These are phyloP conservation scores for Helicostylum pulchrum DNA, from an alignment of 192 early-diverging fungal genomes.

Conservation along the genomic window DNA sequence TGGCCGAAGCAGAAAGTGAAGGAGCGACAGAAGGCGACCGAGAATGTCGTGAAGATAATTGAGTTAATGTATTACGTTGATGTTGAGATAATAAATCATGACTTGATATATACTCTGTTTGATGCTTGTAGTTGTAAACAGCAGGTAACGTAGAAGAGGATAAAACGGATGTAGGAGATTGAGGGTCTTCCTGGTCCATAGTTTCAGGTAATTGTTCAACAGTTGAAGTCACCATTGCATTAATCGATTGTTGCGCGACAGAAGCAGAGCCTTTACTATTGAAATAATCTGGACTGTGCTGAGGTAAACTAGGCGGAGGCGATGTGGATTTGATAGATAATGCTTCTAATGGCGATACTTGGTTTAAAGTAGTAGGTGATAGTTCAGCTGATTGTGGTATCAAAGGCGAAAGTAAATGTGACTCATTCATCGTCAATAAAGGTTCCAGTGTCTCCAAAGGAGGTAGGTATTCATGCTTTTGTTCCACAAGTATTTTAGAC, in stretches of 20 bases:
- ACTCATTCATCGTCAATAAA: neutral
- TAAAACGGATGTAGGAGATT: neutral
- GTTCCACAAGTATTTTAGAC: constrained; percentile 7
- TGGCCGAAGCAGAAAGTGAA: neutral
- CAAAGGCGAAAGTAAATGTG: constrained; percentile 4
- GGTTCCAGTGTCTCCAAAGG: neutral
- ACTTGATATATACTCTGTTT: neutral
- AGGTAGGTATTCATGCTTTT: neutral
- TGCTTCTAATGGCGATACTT: neutral
- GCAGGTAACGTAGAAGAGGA: neutral
- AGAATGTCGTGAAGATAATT: neutral
- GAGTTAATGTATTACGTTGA: neutral
- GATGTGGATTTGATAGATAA: neutral
- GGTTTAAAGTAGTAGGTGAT: too few species aligned
- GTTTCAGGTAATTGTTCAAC: neutral
- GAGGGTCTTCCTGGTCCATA: too few species aligned
- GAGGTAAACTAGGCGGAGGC: neutral
- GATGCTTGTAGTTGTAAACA: constrained; percentile 1
- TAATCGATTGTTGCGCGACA: constrained; percentile 4
- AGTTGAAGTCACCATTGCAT: neutral
- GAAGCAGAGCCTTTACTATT: neutral
- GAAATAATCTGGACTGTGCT: neutral
- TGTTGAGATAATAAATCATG: constrained; percentile 6
- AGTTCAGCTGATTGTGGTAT: neutral
- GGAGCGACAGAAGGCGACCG: neutral